Base-by-base conservation (phyloP, 331 rosid species). In the Erythrophleum ivorense region DNA sequence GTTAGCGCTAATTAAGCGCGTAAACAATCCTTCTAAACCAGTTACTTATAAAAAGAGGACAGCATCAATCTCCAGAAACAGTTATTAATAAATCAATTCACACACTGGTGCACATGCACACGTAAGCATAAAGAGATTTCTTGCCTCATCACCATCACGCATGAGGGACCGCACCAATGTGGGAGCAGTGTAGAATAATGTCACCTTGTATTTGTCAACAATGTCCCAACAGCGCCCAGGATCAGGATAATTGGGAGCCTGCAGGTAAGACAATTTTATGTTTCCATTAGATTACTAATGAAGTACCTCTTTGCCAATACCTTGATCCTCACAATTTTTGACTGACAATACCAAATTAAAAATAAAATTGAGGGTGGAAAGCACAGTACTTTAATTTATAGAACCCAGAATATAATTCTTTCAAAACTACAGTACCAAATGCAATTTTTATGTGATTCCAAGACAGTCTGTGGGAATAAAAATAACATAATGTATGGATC, bases 151-250 rank as follows among this genome's bases (percentile, higher is more conserved):
- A 79, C 97, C 94, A 62, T 94, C 95, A 57, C 97, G 97, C 99
- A 96, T 96, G 88, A 96, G 99, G 78, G 99, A 94, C 85, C 99
- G 92, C 87, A 96, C 97, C 91, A 96, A 84, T 64, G 99, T 96
- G 71, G 99, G 99, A 69, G 99, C 99, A 54, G 99, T 96, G 85
- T 96, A 96, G 83, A 96, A 94, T 90, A 94, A 83, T 21, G 97
- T 41, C 79, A 96, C 98, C 73, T 90, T 91, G 91, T 91, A 92
- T 87, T 96, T 96, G 90, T 96, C 99, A 71, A 96, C 98, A 85
- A 96, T 92, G 84, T 94, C 92, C 99, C 99, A 96, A 85, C 95
- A 86, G 59, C 99, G 97, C 74, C 99, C 99, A 53, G 97, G 31
- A 76, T 96, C 89, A 58, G 98, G 99, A 91, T 94, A 92, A 90